phyloP scores from a whole-genome alignment of 768 basidiomycete species.

The Tylopilus balloui region DNA sequence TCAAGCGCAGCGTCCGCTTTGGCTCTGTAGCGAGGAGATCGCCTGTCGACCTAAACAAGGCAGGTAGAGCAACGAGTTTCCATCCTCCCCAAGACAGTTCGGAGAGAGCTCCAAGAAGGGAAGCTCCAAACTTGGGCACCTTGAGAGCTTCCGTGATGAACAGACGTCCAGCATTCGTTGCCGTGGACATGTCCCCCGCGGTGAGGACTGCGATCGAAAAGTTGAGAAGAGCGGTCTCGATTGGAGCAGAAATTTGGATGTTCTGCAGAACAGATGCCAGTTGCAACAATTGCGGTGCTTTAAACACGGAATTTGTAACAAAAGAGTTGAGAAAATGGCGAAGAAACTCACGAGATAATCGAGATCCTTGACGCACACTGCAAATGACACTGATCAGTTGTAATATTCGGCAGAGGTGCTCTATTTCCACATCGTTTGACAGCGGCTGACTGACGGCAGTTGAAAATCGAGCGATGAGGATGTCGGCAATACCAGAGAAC shows the following conservation, averaged over 20 bases:
- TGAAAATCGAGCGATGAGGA: constrained; percentile 43
- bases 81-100: constrained; percentile 74
- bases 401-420: constrained; percentile 47
- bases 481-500: constrained; percentile 53
- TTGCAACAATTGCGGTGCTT: constrained; percentile 37
- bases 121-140: constrained; percentile 41
- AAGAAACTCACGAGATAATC: constrained; percentile 50
- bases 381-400: constrained; percentile 54
- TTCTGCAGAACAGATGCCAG: constrained; percentile 30
- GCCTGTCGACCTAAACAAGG: constrained; percentile 48
- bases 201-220: constrained; percentile 35
- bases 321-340: background rate
- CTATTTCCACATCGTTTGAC: constrained; percentile 21
- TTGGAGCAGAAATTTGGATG: constrained; percentile 25
- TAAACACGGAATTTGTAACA: background rate
- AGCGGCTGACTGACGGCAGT: constrained; percentile 3
- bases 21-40: constrained; percentile 45
- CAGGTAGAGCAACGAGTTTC: constrained; percentile 62
- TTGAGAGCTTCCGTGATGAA: constrained; percentile 34
- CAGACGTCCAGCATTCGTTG: constrained; percentile 40
- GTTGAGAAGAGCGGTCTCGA: constrained; percentile 32
- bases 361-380: constrained; percentile 67
- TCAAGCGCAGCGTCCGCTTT: constrained; percentile 40
- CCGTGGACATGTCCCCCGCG: constrained; percentile 41
- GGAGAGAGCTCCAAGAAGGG: constrained; percentile 56